phyloP scores from a whole-genome alignment of 805 yeast species.

The Kazachstania taianensis region DNA sequence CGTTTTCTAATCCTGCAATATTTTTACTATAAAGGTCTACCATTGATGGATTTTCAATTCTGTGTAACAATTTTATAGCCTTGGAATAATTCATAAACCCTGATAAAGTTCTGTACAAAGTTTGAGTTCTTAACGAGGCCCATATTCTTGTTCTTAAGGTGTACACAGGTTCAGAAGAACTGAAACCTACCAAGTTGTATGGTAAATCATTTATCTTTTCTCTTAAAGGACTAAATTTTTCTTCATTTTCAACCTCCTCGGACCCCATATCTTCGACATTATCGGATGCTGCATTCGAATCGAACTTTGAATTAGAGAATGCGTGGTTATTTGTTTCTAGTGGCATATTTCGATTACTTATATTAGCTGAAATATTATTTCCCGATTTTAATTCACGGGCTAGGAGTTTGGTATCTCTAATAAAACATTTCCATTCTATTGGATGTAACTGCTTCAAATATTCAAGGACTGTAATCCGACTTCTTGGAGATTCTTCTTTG shows the following conservation, averaged over 20 bases:
- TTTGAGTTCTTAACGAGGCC: constrained; percentile 80
- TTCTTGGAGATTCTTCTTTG: constrained; percentile 50
- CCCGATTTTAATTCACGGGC: constrained; percentile 40
- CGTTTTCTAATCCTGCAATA: constrained; percentile 51
- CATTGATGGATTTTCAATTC: constrained; percentile 54
- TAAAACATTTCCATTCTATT: constrained; percentile 74
- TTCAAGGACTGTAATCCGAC: constrained; percentile 62
- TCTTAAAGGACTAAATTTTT: constrained; percentile 18
- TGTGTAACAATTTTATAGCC: constrained; percentile 60
- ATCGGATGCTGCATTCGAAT: not conserved
- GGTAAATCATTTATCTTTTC: constrained; percentile 53
- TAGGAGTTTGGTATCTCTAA: constrained; percentile 59
- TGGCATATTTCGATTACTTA: not conserved
- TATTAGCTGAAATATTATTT: not conserved
- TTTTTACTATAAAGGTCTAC: constrained; percentile 35
- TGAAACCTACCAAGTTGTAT: constrained; percentile 62
- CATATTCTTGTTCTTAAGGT: constrained; percentile 69
- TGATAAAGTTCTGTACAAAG: constrained; percentile 70
- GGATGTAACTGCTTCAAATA: constrained; percentile 65
- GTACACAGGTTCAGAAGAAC: constrained; percentile 51
- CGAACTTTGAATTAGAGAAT: not conserved
- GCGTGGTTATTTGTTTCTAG: too few relatives aligned
- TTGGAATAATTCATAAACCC: constrained; percentile 73
- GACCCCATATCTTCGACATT: not conserved
- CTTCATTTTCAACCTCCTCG: constrained; percentile 1